These are phyloP conservation scores for Calendula officinalis DNA, from an alignment of 129 eudicot species.

Conservation along the genomic window DNA sequence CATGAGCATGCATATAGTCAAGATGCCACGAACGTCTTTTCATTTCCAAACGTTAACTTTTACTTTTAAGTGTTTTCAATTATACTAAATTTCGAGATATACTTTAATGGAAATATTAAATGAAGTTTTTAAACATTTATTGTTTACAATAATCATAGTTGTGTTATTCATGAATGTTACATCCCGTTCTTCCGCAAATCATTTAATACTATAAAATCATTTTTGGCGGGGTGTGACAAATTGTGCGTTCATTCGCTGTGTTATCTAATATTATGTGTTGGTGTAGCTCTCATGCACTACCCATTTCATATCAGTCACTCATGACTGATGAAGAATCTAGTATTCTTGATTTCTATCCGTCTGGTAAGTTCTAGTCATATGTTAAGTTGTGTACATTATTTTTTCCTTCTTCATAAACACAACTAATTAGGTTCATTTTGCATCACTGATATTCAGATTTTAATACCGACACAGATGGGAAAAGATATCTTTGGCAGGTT, in stretches of 20 bases:
- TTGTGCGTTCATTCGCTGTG: background rate
- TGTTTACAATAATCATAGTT: too few relatives aligned
- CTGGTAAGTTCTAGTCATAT: conserved; percentile 25
- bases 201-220: too few relatives aligned
- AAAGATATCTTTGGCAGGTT: conserved; percentile 61
- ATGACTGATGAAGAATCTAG: conserved; percentile 46
- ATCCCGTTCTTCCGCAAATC: too few relatives aligned
- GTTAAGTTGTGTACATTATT: background rate
- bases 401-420: background rate
- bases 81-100: too few relatives aligned
- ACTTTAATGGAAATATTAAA: too few relatives aligned
- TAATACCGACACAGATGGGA: conserved; percentile 51
- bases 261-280: background rate
- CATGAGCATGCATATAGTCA: too few relatives aligned
- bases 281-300: conserved; percentile 64
- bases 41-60: too few relatives aligned
- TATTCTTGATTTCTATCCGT: conserved; percentile 46
- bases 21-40: too few relatives aligned
- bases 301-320: conserved; percentile 35
- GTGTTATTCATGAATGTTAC: too few relatives aligned
- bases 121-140: too few relatives aligned
- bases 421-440: background rate
- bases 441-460: conserved; percentile 35
- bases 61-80: too few relatives aligned
- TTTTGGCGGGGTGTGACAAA: too few relatives aligned